Evolutionary conservation across 805 yeast species (phyloP), one percentile per base, ranked within the genome.

Genomic region (Candida anglica): DNA sequence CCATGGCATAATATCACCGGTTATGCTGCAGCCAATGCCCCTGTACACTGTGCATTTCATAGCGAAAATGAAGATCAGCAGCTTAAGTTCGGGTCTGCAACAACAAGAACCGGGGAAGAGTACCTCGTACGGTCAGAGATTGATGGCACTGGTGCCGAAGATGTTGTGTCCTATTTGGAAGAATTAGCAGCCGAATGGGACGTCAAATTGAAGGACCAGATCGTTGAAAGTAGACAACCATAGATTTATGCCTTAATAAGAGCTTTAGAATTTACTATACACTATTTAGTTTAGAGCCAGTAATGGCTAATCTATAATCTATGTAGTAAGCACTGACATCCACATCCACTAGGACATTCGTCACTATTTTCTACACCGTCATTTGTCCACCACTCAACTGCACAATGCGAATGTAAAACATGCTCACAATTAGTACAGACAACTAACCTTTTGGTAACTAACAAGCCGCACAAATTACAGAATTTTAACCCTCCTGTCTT

Each of bases 1-100:
- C 82, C 83, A 11, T 84, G 91, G 80, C 96, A 91, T 55, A 86
- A 84, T 47, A 84, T 93, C 27, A 73, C 81, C 19, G 96, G 98
- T 2, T 86, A 88, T 58, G 79, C 69, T 9, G 97, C 95, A 10
- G 95, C 98, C 6, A 83, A 84, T 52, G 86, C 98, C 2, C 86
- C 93, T 1, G 69, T 86, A 2, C 40, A 44, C 13, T 54, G 55
- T 19, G 84, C 80, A 6, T 72, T 82, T 3, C 66, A 64, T 21
- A 60, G 58, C 13, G 46, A 53, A 24, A 54, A 52, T n/a, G 79
- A 77, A 48, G 63, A 65, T 15, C 63, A 79, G 33, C 78, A 79
- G 47, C 76, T 73, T 39, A 66, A 66, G 36, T 45, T 59, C 3
- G 96, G 95, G 3, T 85, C 95, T 6, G 86, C 88, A 0, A 71